Conservation (phyloP, 2,329 filamentous ascomycete species). For the Phaeophleospora eucalypticola region DNA sequence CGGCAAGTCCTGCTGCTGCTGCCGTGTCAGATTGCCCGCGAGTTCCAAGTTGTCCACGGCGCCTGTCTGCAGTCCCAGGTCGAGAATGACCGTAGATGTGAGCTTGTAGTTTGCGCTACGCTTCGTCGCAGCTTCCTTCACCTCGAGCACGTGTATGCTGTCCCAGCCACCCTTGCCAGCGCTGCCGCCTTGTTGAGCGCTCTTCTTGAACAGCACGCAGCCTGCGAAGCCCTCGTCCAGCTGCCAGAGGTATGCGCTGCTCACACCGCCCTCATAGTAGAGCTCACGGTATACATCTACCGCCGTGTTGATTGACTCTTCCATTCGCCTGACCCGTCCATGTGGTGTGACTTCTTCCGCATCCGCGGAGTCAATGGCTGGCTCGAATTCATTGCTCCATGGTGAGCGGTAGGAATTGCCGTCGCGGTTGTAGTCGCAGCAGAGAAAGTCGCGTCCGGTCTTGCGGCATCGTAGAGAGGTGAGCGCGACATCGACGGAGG, state of each 20-base stretch:
- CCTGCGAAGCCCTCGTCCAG: conserved; percentile 96
- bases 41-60: conserved; percentile 82
- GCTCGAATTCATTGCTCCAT: conserved; percentile 99
- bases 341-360: conserved; percentile 82
- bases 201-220: conserved; percentile 92
- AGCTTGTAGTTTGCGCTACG: conserved; percentile 95
- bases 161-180: conserved; percentile 66
- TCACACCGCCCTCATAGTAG: conserved; percentile 95
- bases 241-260: conserved; percentile 97
- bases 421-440: conserved; percentile 99
- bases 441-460: conserved; percentile 88
- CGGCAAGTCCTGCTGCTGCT: conserved; percentile 86
- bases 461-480: conserved; percentile 80
- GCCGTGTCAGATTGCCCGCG: conserved; percentile 95
- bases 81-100: conserved; percentile 92
- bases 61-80: conserved; percentile 65
- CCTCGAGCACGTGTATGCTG: conserved; percentile 97
- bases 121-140: conserved; percentile 71
- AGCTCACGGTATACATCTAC: conserved; percentile 96
- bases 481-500: conserved; percentile 94
- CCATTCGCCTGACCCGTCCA: conserved; percentile 88
- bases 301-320: conserved; percentile 88
- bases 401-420: conserved; percentile 95
- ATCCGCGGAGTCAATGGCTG: conserved; percentile 67
- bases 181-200: conserved; percentile 44